Base-by-base conservation (phyloP, 2,329 filamentous ascomycete species). In the Tolypocladium nubicola region DNA sequence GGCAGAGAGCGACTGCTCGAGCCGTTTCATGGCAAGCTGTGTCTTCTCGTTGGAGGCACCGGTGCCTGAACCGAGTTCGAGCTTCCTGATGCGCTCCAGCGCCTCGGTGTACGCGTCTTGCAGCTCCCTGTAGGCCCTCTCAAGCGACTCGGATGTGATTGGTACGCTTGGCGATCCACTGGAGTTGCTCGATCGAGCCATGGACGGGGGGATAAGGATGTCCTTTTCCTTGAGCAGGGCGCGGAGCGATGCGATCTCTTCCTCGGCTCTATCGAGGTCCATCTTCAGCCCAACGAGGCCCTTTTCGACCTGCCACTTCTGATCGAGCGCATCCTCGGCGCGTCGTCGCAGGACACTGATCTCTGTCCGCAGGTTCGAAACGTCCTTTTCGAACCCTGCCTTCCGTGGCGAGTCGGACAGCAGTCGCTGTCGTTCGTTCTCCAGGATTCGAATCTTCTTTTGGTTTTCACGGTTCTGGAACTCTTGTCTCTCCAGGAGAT, bases 281-380 rank as follows among this genome's bases (percentile, higher is more conserved):
- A 96, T 97, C 75, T 96, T 96, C 57, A 97, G 76, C 57, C 92
- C 90, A 55, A 84, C 82, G 2, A 97, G 77, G 21, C 90, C 90
- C 73, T 95, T 95, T 73, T 97, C 93, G 60, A 92, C 93, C 68
- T 95, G 88, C 87, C 90, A 97, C 73, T 97, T 97, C 67, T 96
- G 89, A 67, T 96, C 90, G 16, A 97, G 81, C 19, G 93, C 93
- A 62, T 97, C 93, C 65, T 99, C 93, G 37, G 93, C 93, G 56
- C 94, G 85, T 60, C 87, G 87, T 49, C 94, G 86, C 57, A 99
- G 79, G 19, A 87, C 82, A 55, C 88, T 89, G 61, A 99, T 88
- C 69, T 99, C 94, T 30, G 87, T 85, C 59, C 91, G 86, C 49
- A 97, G 78, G 60, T 81, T 86, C 2, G 81, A 79, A 8, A 97